Percentiles rank a stretch among this genome's conserved stretches.
Conservation (phyloP, 208 protist genomes). For the Strigomonas culicis region DNA sequence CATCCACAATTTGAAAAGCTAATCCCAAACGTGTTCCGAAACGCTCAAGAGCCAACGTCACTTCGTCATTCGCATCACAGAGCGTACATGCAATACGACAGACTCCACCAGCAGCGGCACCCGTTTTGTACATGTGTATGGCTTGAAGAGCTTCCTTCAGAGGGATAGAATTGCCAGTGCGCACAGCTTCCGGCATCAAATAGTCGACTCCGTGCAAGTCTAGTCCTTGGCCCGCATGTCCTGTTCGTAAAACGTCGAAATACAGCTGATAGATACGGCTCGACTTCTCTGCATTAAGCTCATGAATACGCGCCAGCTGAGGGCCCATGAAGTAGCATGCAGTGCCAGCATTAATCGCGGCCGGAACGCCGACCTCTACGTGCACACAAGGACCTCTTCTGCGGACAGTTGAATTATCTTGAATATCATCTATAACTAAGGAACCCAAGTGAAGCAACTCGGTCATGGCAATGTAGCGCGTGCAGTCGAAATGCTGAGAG, state of each 20-base stretch:
- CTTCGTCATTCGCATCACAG: conserved; percentile 21
- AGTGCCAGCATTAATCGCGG: conserved; percentile 66
- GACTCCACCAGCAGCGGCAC: conserved; percentile 28
- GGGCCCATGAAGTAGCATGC: conserved; percentile 71
- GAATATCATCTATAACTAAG: conserved; percentile 75
- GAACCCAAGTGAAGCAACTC: conserved; percentile 73
- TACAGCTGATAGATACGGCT: conserved; percentile 51
- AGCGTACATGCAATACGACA: conserved; percentile 53
- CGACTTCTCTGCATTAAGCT: conserved; percentile 32
- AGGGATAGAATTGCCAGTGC: conserved; percentile 27
- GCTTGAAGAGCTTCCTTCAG: conserved; percentile 36
- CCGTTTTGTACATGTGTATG: conserved; percentile 62
- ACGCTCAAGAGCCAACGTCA: conserved; percentile 27
- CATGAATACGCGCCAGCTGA: conserved; percentile 28
- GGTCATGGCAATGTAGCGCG: conserved; percentile 40
- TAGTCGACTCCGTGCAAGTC: conserved; percentile 56
- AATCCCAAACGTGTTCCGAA: conserved; percentile 46
- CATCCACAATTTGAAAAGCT: conserved; percentile 72
- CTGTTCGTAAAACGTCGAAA: conserved; percentile 48
- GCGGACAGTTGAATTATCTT: conserved; percentile 62
- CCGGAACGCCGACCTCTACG: conserved; percentile 40
- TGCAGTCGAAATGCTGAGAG: conserved; percentile 51
- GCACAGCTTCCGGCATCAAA: conserved; percentile 45
- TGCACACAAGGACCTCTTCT: conserved; percentile 50
- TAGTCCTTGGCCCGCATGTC: conserved; percentile 63